These are phyloP conservation scores for Austroboletus festivus DNA, from an alignment of 768 basidiomycete genomes.

Conservation along the genomic window DNA sequence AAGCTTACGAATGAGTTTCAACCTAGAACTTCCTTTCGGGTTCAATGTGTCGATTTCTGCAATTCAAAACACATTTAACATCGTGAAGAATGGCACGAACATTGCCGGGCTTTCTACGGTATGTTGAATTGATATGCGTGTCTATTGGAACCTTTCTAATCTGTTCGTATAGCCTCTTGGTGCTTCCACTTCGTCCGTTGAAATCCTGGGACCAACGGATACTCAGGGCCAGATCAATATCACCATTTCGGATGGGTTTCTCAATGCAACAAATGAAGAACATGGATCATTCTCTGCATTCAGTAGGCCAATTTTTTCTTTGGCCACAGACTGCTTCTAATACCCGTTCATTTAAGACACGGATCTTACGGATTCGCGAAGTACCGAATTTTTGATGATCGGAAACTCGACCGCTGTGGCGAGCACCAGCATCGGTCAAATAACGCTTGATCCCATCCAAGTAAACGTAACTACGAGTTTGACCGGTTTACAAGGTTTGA, in stretches of 20 bases:
- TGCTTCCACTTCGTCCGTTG: slow-evolving; percentile 59
- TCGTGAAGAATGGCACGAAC: slow-evolving; percentile 47
- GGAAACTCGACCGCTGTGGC: slow-evolving; percentile 61
- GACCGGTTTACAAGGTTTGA: slow-evolving; percentile 58
- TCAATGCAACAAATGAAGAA: slow-evolving; percentile 46
- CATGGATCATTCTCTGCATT: slow-evolving; percentile 55
- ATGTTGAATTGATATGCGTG: neutral
- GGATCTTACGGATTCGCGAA: slow-evolving; percentile 49
- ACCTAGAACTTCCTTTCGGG: slow-evolving; percentile 65
- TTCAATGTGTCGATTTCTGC: slow-evolving; percentile 56
- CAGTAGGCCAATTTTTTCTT: slow-evolving; percentile 39
- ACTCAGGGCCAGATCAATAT: slow-evolving; percentile 67
- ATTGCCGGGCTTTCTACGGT: slow-evolving; percentile 64
- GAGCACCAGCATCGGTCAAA: slow-evolving; percentile 58
- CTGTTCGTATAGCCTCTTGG: slow-evolving; percentile 47
- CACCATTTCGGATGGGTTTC: slow-evolving; percentile 49
- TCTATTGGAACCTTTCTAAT: neutral
- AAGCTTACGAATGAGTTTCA: slow-evolving; percentile 2
- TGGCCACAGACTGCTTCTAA: neutral
- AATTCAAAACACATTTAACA: slow-evolving; percentile 64
- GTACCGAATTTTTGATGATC: slow-evolving; percentile 53
- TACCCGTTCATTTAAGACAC: slow-evolving; percentile 38
- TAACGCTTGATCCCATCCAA: slow-evolving; percentile 68
- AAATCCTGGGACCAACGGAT: slow-evolving; percentile 47
- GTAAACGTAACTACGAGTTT: slow-evolving; percentile 66